Evolutionary conservation across 2,329 filamentous ascomycete species (phyloP).

Genomic region (Cladosporium sphaerospermum): DNA sequence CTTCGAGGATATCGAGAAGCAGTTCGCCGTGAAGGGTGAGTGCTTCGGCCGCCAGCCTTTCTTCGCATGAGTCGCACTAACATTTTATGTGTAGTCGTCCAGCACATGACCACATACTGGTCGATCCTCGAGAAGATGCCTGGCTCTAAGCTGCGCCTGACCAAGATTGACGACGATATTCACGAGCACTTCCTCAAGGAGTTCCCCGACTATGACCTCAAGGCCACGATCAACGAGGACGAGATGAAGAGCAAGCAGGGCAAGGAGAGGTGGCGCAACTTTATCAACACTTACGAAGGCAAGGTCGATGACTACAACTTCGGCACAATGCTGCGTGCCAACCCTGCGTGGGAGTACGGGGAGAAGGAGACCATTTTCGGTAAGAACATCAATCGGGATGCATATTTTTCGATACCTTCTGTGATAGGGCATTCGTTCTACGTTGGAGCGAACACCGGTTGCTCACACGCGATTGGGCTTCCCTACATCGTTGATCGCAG

Average conservation of each 20-base stretch:
- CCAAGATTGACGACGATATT: slow-evolving; percentile 93
- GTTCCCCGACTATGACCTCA: slow-evolving; percentile 89
- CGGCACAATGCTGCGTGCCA: slow-evolving; percentile 81
- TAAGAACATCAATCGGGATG: slow-evolving; percentile 35
- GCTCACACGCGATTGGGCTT: background rate
- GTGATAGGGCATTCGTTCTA: no score
- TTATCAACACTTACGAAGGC: slow-evolving; percentile 90
- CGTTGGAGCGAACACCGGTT: background rate
- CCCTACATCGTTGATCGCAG: background rate
- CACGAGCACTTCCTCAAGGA: slow-evolving; percentile 77
- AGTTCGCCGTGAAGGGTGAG: slow-evolving; percentile 91
- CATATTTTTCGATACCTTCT: no score
- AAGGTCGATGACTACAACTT: slow-evolving; percentile 97
- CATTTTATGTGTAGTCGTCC: slow-evolving; percentile 55
- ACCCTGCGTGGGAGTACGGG: slow-evolving; percentile 75
- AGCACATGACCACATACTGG: slow-evolving; percentile 98
- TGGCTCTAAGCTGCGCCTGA: slow-evolving; percentile 83
- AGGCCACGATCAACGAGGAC: slow-evolving; percentile 76
- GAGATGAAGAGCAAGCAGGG: slow-evolving; percentile 96
- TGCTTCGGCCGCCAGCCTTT: background rate
- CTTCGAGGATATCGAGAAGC: slow-evolving; percentile 77
- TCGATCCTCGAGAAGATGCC: slow-evolving; percentile 83
- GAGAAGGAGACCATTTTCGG: slow-evolving; percentile 89
- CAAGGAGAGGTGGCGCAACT: slow-evolving; percentile 91
- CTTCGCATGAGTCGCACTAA: background rate